Evolutionary conservation across 225 moss, liverwort and hornwort genomes (phyloP).

Genomic region (Thuidium tamariscinum): DNA sequence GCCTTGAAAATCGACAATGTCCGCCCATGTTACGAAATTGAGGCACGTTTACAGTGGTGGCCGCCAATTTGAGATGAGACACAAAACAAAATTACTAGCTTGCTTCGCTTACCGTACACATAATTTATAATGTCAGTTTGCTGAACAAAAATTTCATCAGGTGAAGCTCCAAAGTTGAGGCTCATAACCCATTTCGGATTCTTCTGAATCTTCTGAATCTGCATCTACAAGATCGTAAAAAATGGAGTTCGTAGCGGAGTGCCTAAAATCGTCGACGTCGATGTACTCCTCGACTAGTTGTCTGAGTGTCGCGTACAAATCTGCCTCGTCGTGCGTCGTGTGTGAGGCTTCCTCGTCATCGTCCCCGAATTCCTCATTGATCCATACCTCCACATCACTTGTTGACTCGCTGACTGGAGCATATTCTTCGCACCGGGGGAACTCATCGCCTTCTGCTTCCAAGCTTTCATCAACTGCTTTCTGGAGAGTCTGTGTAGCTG

Average conservation of each 20-base stretch:
- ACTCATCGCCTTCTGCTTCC: not conserved
- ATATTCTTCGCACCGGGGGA: not conserved
- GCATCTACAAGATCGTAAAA: not conserved
- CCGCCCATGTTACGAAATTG: not conserved
- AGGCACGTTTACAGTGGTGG: not conserved
- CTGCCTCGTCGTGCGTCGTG: not conserved
- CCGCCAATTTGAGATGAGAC: not conserved
- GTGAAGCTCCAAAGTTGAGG: not conserved
- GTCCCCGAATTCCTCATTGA: conserved; percentile 7
- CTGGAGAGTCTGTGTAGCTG: not conserved
- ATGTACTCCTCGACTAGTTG: not conserved
- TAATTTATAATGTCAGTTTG: too few species aligned
- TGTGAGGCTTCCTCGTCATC: not conserved
- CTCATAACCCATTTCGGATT: not conserved
- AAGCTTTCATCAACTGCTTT: not conserved
- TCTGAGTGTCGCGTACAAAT: not conserved
- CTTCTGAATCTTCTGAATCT: not conserved
- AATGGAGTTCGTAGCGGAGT: not conserved
- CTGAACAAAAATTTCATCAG: too few species aligned
- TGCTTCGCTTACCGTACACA: not conserved
- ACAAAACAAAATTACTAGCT: not conserved
- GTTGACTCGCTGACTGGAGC: not conserved
- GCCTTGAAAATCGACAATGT: not conserved
- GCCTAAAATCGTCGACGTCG: not conserved
- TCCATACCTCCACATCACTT: conserved; percentile 4